Evolutionary conservation across 1,284 basidiomycete species (phyloP), one percentile per base, ranked within the genome.

Genomic region (Entoloma clypeatum): DNA sequence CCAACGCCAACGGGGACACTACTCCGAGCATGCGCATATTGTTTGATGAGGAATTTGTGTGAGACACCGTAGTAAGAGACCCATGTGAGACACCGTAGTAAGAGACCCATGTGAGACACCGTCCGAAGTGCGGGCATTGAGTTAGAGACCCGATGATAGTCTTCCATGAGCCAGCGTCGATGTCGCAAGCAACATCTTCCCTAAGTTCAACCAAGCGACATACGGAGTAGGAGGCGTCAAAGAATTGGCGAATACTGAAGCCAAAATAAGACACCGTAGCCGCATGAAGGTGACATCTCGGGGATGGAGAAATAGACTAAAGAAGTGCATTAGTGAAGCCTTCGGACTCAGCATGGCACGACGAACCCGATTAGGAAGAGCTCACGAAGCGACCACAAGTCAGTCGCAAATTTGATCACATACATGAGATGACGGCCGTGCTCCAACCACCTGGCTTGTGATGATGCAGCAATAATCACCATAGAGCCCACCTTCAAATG

Each of bases 291-390:
- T 22, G 33, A 45, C 31, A 41, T 44, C 43, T 4, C 10, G 23
- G 2, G 33, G 43, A 48, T 36, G 14, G 25, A 48, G 43, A 29
- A 48, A 48, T 42, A 42, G 32, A 16, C 43, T 45, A 28, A 41
- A 28, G 34, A 3, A 44, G 4, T 33, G 17, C 22, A 34, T 45
- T 22, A 45, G 35, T 34, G 22, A 23, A 31, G 46, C 16, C 21
- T 21, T 28, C 19, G 18, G 31, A 39, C 27, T n/a, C 16, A 18
- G 11, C 32, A 19, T 33, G 21, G 28, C 18, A 31, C 26, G 19
- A 41, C 46, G 3, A 25, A 48, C 44, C 31, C 31, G 7, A n/a
- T 33, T 19, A 33, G 17, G 31, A 33, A 33, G 17, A 33, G 31
- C 31, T 33, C 17, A 13, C 13, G 6, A 19, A 21, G 31, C 31